Conservation (phyloP, 1,284 basidiomycete genomes). For the Phlebopus sp. region DNA sequence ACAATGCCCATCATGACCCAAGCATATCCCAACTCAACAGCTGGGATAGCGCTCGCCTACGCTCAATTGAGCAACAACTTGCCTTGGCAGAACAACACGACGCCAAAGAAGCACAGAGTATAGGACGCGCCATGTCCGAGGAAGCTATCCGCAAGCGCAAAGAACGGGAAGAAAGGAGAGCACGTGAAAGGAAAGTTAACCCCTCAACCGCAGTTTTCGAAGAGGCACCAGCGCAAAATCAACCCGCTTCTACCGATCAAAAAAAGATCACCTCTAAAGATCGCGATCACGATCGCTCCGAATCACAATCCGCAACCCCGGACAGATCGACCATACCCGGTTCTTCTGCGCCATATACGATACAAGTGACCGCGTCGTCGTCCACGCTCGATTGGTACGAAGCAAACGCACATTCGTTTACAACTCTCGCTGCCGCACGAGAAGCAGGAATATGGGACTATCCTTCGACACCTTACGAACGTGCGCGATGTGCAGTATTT, state of each 20-base stretch:
- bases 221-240: slow-evolving; percentile 32
- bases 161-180: slow-evolving; percentile 53
- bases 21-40: slow-evolving; percentile 45
- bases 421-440: slow-evolving; percentile 59
- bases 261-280: slow-evolving; percentile 11
- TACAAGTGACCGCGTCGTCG: slow-evolving; percentile 64
- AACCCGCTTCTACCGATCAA: slow-evolving; percentile 19
- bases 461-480: slow-evolving; percentile 62
- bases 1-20: slow-evolving; percentile 59
- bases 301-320: slow-evolving; percentile 5
- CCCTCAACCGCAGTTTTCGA: slow-evolving; percentile 27
- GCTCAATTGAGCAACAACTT: slow-evolving; percentile 46
- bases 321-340: slow-evolving; percentile 4
- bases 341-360: slow-evolving; percentile 43
- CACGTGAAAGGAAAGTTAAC: slow-evolving; percentile 7
- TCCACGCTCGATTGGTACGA: slow-evolving; percentile 62
- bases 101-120: slow-evolving; percentile 41
- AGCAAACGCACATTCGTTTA: slow-evolving; percentile 40
- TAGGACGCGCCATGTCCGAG: slow-evolving; percentile 51
- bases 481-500: slow-evolving; percentile 78
- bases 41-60: slow-evolving; percentile 55
- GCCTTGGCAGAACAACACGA: slow-evolving; percentile 43
- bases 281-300: not conserved
- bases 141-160: slow-evolving; percentile 68
- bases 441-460: slow-evolving; percentile 75